Conservation (phyloP, 2,329 filamentous ascomycete genomes). For the Nannizzia gypsea region DNA sequence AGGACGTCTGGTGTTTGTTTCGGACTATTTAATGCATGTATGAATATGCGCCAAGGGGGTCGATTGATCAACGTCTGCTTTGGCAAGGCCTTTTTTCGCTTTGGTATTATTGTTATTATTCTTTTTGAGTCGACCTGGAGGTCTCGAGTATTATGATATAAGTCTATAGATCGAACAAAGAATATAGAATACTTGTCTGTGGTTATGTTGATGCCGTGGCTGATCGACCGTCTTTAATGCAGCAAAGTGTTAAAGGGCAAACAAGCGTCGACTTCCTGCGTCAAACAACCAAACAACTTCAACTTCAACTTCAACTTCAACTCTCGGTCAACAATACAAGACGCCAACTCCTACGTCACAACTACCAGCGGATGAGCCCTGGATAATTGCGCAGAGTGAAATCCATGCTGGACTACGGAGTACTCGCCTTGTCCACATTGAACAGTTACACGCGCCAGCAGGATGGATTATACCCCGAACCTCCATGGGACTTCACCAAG, state of each 20-base stretch:
- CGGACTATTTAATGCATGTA: constrained; percentile 2
- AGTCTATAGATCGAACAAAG: neutral
- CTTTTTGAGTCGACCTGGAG: neutral
- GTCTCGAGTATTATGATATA: constrained; percentile 1
- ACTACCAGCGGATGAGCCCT: no score
- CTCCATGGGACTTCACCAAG: no score
- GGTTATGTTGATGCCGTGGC: neutral
- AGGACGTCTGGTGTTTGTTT: constrained; percentile 4
- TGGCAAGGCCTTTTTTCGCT: neutral
- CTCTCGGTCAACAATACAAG: no score
- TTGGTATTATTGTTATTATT: neutral
- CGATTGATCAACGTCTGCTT: neutral
- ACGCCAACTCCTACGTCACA: no score
- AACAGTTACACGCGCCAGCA: no score
- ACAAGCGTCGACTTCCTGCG: neutral
- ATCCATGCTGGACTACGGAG: no score
- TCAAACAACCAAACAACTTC: neutral
- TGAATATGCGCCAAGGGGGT: constrained; percentile 5
- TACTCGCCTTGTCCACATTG: no score
- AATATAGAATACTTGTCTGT: constrained; percentile 1
- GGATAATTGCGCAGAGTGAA: no score
- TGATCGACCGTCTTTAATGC: neutral
- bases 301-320: neutral
- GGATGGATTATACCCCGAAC: no score
- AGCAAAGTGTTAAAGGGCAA: neutral